phyloP scores from a whole-genome alignment of 371 early-diverging fungal genomes.

The Catenaria anguillulae region DNA sequence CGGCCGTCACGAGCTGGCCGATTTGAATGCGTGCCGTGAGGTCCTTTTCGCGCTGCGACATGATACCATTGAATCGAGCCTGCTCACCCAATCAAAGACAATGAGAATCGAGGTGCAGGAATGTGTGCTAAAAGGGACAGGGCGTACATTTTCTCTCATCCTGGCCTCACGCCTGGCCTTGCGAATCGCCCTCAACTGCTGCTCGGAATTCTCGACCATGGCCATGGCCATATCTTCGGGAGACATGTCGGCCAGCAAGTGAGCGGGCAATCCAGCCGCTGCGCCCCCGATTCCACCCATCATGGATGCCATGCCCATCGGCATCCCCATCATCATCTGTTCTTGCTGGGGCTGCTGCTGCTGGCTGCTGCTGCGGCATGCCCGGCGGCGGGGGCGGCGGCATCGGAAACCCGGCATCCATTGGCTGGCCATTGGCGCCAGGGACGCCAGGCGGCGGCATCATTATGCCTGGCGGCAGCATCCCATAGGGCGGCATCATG shows the following conservation, averaged over 20 bases:
- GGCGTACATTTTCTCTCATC: no score
- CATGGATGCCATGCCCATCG: background rate
- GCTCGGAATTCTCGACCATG: no score
- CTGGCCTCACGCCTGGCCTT: slow-evolving; percentile 2
- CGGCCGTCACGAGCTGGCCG: slow-evolving; percentile 75
- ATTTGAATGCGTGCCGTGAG: slow-evolving; percentile 80
- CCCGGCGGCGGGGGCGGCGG: background rate
- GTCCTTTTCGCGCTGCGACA: slow-evolving; percentile 87
- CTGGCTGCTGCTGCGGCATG: slow-evolving; percentile 6
- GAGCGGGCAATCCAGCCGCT: no score
- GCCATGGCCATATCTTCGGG: no score
- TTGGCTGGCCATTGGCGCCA: slow-evolving; percentile 2
- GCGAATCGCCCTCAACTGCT: background rate
- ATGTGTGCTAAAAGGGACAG: no score
- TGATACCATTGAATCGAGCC: slow-evolving; percentile 66
- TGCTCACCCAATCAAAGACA: slow-evolving; percentile 15
- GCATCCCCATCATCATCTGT: slow-evolving; percentile 4
- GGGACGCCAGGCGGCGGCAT: background rate
- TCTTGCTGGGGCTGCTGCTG: slow-evolving; percentile 7
- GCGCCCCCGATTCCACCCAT: background rate
- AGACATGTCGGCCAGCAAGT: no score
- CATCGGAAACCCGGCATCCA: background rate
- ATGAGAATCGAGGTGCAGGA: no score
- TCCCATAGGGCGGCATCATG: background rate
- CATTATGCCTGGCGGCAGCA: background rate